Conservation (phyloP, 257 asterid genomes). For the Solanum tarapatanum region DNA sequence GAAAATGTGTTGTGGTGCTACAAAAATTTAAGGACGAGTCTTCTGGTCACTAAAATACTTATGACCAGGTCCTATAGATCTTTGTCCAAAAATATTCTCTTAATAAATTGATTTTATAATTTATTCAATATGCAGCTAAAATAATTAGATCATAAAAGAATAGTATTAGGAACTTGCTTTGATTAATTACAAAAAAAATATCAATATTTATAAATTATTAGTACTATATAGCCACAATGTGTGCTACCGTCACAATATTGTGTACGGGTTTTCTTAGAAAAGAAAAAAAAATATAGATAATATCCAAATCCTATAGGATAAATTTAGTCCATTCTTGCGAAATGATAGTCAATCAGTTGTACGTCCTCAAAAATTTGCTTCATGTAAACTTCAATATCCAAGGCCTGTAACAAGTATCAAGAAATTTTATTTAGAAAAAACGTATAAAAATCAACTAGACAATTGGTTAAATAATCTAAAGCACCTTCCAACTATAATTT, state of each 20-base stretch:
- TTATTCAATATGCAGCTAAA: not conserved
- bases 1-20: not conserved
- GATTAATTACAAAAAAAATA: no score
- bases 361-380: not conserved
- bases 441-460: no score
- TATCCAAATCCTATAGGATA: not conserved
- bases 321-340: not conserved
- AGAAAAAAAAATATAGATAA: not conserved
- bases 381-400: not conserved
- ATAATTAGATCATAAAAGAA: not conserved
- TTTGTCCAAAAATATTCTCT: not conserved
- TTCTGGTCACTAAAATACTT: not conserved
- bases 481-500: no score
- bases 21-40: not conserved
- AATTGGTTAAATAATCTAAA: no score
- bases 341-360: not conserved
- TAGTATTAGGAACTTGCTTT: not conserved
- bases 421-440: no score
- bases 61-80: not conserved
- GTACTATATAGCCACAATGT: not conserved
- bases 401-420: not conserved
- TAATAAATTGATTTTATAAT: not conserved
- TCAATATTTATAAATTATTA: no score
- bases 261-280: not conserved
- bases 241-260: no score